These are phyloP conservation scores for Euphorbia corollata DNA, from an alignment of 441 rosid genomes.

Conservation along the genomic window DNA sequence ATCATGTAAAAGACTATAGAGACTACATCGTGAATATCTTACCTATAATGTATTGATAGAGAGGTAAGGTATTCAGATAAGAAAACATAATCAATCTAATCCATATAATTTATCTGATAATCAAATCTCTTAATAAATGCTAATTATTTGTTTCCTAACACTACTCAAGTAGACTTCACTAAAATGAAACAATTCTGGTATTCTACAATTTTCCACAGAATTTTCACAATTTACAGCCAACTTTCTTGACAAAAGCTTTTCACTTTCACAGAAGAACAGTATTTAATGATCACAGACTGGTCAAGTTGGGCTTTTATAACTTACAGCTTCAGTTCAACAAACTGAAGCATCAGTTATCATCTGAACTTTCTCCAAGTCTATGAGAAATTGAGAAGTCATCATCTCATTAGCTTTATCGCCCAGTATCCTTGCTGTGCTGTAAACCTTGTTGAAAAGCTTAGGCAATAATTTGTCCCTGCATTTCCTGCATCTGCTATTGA, in stretches of 20 bases:
- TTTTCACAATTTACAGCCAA: not conserved
- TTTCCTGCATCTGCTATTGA: not conserved
- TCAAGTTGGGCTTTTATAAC: not conserved
- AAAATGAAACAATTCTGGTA: not conserved
- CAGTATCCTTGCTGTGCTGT: not conserved
- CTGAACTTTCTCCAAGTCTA: conserved; percentile 1
- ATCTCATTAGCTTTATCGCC: not conserved
- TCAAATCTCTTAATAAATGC: too few relatives aligned
- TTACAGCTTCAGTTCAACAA: not conserved
- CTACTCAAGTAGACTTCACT: too few relatives aligned
- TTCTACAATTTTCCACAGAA: not conserved
- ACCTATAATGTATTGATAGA: too few relatives aligned
- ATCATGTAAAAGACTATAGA: too few relatives aligned
- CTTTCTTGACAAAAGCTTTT: not conserved
- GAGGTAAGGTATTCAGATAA: too few relatives aligned
- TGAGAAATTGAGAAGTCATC: not conserved
- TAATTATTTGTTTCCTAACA: too few relatives aligned
- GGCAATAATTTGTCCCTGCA: not conserved
- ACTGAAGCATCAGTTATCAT: not conserved
- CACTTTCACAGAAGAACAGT: not conserved
- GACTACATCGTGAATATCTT: too few relatives aligned
- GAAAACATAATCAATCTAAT: too few relatives aligned
- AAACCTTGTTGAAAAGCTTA: not conserved
- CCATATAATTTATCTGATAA: too few relatives aligned
- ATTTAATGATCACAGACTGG: not conserved